Conservation (phyloP, 1,284 basidiomycete genomes). For the Mycena sp. region DNA sequence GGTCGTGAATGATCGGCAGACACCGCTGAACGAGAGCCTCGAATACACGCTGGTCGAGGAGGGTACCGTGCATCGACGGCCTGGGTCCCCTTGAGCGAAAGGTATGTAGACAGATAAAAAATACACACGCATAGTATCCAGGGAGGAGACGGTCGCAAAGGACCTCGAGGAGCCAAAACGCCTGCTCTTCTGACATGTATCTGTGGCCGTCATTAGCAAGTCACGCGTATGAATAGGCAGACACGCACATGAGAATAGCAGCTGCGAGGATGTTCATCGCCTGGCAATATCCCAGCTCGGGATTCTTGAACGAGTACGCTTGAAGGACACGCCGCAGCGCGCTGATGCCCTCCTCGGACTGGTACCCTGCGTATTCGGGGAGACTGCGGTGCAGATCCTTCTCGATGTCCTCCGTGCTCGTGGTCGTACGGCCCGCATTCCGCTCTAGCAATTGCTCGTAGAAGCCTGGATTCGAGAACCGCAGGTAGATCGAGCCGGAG, state of each 20-base stretch:
- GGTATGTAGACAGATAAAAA: neutral
- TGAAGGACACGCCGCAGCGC: slow-evolving; percentile 92
- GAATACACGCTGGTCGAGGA: slow-evolving; percentile 98
- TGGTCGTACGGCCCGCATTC: slow-evolving; percentile 83
- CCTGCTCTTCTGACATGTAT: slow-evolving; percentile 99
- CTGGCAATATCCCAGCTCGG: slow-evolving; percentile 91
- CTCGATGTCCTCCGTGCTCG: slow-evolving; percentile 98
- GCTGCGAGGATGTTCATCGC: slow-evolving; percentile 96
- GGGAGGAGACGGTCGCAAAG: slow-evolving; percentile 95
- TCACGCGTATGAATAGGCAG: neutral
- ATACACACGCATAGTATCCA: slow-evolving; percentile 91
- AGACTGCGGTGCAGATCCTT: slow-evolving; percentile 97
- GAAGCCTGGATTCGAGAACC: slow-evolving; percentile 87
- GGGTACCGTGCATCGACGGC: slow-evolving; percentile 98
- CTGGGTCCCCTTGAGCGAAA: slow-evolving; percentile 49
- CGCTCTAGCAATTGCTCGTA: slow-evolving; percentile 86
- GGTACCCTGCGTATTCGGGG: slow-evolving; percentile 95
- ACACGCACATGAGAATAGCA: slow-evolving; percentile 85
- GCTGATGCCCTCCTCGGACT: slow-evolving; percentile 85
- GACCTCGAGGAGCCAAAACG: slow-evolving; percentile 97
- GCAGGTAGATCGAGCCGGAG: slow-evolving; percentile 93
- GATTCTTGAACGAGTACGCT: slow-evolving; percentile 97
- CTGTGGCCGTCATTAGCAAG: slow-evolving; percentile 49
- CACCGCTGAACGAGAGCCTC: slow-evolving; percentile 94
- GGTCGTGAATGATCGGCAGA: slow-evolving; percentile 93